Evolutionary conservation across 768 basidiomycete genomes (phyloP).

Genomic region (Termitomyces sp.): DNA sequence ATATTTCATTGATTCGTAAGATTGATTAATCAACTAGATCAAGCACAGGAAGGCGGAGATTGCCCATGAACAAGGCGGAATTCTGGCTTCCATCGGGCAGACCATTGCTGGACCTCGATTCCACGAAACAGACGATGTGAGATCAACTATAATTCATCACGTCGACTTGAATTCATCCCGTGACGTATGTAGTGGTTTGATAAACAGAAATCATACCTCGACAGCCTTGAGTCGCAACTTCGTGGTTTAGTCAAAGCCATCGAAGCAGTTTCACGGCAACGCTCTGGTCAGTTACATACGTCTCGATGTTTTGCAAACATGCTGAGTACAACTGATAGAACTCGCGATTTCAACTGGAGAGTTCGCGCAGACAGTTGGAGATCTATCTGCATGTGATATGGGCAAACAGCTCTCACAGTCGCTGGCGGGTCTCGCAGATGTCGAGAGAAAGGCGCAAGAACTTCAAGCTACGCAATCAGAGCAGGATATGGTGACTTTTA

Average conservation of each 20-base stretch:
- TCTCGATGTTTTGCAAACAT: neutral
- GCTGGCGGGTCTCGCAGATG: constrained; percentile 63
- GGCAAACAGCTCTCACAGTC: constrained; percentile 67
- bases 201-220: constrained; percentile 75
- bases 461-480: constrained; percentile 69
- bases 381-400: constrained; percentile 72
- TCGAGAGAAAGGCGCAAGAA: constrained; percentile 71
- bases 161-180: neutral
- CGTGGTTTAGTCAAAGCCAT: constrained; percentile 84
- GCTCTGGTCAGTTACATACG: constrained; percentile 42
- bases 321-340: constrained; percentile 36
- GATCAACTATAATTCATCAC: constrained; percentile 4
- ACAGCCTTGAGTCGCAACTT: constrained; percentile 85
- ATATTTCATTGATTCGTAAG: neutral
- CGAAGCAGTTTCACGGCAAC: constrained; percentile 77
- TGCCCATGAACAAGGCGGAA: constrained; percentile 71
- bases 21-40: constrained; percentile 43
- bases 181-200: constrained; percentile 75
- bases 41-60: constrained; percentile 81
- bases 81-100: constrained; percentile 81
- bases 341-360: constrained; percentile 67
- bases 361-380: constrained; percentile 65
- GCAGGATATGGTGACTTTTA: constrained; percentile 74
- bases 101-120: constrained; percentile 76
- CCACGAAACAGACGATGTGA: constrained; percentile 82